phyloP scores from a whole-genome alignment of 1,139 yeast species.

The Dujonia santamariae region DNA sequence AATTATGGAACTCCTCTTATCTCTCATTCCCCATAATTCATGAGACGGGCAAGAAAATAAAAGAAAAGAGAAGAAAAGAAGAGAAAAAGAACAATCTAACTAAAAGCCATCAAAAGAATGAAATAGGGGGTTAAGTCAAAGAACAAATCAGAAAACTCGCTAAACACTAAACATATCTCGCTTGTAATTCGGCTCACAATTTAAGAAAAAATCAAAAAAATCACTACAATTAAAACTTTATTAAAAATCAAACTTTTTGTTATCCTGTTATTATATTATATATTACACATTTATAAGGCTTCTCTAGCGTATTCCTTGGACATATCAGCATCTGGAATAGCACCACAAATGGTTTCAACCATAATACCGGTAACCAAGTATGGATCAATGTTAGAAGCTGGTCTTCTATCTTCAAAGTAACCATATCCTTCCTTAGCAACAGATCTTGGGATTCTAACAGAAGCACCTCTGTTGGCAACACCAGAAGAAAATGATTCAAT shows the following conservation, averaged over 20 bases:
- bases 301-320: slow-evolving; percentile 83
- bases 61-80: too few relatives aligned
- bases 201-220: neutral
- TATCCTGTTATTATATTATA: neutral
- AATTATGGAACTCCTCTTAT: too few relatives aligned
- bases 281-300: slow-evolving; percentile 21
- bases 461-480: slow-evolving; percentile 99
- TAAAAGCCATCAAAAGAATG: too few relatives aligned
- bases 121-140: too few relatives aligned
- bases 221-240: neutral
- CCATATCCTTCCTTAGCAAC: slow-evolving; percentile 98
- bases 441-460: slow-evolving; percentile 96
- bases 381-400: slow-evolving; percentile 98
- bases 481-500: slow-evolving; percentile 89
- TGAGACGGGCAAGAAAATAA: too few relatives aligned
- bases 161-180: too few relatives aligned
- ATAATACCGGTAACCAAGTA: slow-evolving; percentile 97
- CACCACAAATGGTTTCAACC: slow-evolving; percentile 95
- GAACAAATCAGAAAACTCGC: too few relatives aligned
- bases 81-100: too few relatives aligned
- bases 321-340: slow-evolving; percentile 96
- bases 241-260: neutral
- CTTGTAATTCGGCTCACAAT: neutral
- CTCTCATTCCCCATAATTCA: too few relatives aligned
- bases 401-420: slow-evolving; percentile 99